Evolutionary conservation across 1,284 basidiomycete species (phyloP).

Genomic region (Naganishia cerealis): DNA sequence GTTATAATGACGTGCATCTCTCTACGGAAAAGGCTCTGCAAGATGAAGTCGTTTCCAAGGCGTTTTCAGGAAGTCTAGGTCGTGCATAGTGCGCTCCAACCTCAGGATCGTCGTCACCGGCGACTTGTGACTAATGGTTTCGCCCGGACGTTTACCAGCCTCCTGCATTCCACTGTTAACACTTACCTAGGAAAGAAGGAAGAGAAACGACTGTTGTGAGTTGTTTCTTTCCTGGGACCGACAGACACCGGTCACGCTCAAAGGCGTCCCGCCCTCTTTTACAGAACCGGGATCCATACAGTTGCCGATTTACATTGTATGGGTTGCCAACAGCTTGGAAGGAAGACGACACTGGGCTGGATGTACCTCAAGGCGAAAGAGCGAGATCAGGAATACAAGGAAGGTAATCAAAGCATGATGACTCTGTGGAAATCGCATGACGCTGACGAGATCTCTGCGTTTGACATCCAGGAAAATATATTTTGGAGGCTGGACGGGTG

Average conservation of each 20-base stretch:
- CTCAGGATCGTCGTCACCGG: background rate
- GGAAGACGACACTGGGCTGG: slow-evolving; percentile 47
- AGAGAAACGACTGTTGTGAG: slow-evolving; percentile 50
- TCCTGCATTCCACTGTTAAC: slow-evolving; percentile 54
- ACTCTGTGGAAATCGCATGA: background rate
- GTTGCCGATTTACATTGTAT: slow-evolving; percentile 52
- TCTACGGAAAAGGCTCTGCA: slow-evolving; percentile 46
- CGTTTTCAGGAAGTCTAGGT: slow-evolving; percentile 52
- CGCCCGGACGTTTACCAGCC: slow-evolving; percentile 34
- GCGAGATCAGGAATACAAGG: slow-evolving; percentile 53
- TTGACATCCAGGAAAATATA: slow-evolving; percentile 44
- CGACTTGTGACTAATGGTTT: background rate
- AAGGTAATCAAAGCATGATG: slow-evolving; percentile 40
- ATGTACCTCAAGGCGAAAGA: slow-evolving; percentile 52
- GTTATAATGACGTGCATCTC: background rate
- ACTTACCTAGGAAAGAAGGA: slow-evolving; percentile 49
- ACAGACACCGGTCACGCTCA: background rate
- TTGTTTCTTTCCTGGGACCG: background rate
- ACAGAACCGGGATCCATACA: slow-evolving; percentile 52
- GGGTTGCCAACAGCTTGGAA: slow-evolving; percentile 37
- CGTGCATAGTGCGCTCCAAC: slow-evolving; percentile 47
- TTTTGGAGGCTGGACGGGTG: slow-evolving; percentile 53
- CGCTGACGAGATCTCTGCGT: background rate
- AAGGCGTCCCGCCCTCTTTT: too few relatives aligned
- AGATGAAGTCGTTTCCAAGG: slow-evolving; percentile 52